Evolutionary conservation across 768 basidiomycete genomes (phyloP).

Genomic region (Hypholoma fasciculare): DNA sequence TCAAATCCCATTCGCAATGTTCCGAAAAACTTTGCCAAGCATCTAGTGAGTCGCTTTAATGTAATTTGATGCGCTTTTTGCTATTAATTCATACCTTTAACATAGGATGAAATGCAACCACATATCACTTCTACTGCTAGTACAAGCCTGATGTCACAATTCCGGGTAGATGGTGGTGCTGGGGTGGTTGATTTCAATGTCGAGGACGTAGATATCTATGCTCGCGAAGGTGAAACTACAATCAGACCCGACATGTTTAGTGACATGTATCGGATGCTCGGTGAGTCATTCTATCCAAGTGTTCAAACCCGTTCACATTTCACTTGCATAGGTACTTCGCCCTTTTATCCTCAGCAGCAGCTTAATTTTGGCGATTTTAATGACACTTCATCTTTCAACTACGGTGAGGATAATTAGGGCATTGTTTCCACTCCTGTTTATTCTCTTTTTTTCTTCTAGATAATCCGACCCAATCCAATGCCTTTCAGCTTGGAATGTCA

Average conservation of each 20-base stretch:
- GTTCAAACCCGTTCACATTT: not conserved
- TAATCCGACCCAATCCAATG: no score
- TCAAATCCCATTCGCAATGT: no score
- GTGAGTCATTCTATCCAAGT: not conserved
- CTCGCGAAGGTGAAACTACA: not conserved
- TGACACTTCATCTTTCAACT: no score
- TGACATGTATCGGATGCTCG: not conserved
- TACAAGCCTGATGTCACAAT: not conserved
- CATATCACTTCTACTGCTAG: not conserved
- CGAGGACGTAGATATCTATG: not conserved
- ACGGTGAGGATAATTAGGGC: no score
- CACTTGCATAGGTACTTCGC: not conserved
- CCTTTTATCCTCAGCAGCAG: not conserved
- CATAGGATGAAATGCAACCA: not conserved
- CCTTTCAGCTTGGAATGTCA: no score
- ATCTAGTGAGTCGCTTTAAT: not conserved
- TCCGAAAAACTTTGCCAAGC: no score
- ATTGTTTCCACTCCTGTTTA: no score
- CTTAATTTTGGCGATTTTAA: not conserved
- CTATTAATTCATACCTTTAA: not conserved
- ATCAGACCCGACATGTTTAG: not conserved
- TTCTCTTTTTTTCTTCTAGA: no score
- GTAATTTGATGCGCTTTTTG: not conserved
- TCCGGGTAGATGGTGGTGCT: not conserved
- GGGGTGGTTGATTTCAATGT: not conserved